phyloP scores from a whole-genome alignment of 352 stramenopile species.

The Blastocystis sp. region DNA sequence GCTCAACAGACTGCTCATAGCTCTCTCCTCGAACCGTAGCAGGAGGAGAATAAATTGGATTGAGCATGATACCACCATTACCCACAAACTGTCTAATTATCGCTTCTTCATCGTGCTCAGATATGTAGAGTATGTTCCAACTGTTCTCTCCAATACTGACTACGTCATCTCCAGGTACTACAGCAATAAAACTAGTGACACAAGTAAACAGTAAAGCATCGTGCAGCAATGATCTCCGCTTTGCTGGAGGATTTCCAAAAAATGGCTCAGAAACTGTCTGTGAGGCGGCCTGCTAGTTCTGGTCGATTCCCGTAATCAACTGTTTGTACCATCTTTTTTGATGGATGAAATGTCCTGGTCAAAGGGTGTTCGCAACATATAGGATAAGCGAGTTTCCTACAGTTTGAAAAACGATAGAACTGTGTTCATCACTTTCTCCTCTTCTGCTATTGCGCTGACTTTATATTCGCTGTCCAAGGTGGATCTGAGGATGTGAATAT shows the following conservation, averaged over 20 bases:
- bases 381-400: no score
- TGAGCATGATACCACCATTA: background rate
- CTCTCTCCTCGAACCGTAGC: background rate
- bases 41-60: conserved; percentile 4
- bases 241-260: background rate
- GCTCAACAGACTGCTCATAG: background rate
- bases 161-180: background rate
- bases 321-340: background rate
- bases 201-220: background rate
- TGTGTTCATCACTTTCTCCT: no score
- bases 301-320: background rate
- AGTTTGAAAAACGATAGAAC: no score
- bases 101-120: background rate
- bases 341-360: no score
- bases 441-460: no score
- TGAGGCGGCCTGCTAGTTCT: background rate
- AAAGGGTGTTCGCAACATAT: no score
- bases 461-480: no score
- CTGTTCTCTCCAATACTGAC: background rate
- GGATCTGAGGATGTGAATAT: no score
- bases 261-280: background rate
- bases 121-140: background rate
- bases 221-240: background rate
- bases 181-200: background rate
- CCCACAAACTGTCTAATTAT: background rate